phyloP scores from a whole-genome alignment of 371 early-diverging fungal genomes.

The Nematocida ausubeli region DNA sequence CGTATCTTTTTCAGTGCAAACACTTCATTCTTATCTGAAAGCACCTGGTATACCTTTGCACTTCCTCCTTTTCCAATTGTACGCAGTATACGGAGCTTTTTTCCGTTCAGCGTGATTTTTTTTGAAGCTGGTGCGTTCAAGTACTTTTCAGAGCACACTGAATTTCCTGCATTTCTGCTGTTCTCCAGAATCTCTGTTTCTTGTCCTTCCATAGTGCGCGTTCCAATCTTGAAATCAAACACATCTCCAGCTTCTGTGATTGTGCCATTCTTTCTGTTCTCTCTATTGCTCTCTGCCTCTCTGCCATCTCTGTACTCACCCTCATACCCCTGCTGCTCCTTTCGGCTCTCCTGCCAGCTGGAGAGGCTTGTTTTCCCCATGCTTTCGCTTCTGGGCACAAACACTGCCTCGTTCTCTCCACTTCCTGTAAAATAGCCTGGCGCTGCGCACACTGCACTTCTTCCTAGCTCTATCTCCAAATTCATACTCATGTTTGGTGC shows the following conservation, averaged over 20 bases:
- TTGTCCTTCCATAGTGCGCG: not conserved
- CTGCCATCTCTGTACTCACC: not conserved
- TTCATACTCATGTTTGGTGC: not conserved
- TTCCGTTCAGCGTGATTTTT: conserved; percentile 59
- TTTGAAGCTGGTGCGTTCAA: conserved; percentile 19
- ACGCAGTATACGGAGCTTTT: conserved; percentile 53
- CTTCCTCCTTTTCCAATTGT: conserved; percentile 79
- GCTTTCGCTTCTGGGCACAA: not conserved
- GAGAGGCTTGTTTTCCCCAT: too few relatives aligned
- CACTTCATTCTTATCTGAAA: conserved; percentile 71
- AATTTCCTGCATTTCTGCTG: not conserved
- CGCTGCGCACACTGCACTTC: not conserved
- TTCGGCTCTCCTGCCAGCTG: not conserved
- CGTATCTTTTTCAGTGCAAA: conserved; percentile 81
- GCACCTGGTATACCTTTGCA: conserved; percentile 79
- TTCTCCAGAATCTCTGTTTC: not conserved
- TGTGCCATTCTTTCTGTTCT: not conserved
- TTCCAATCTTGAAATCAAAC: conserved; percentile 30
- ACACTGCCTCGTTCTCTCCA: not conserved
- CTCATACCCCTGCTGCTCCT: not conserved
- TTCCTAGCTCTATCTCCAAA: not conserved
- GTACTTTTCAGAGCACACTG: conserved; percentile 20
- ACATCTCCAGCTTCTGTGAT: conserved; percentile 14
- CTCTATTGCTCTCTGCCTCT: not conserved
- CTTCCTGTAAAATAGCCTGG: not conserved